Percentiles rank a stretch among this genome's conserved stretches.
These are phyloP conservation scores for Oryza officinalis DNA, from an alignment of 176 grass and related monocot genomes.

Conservation along the genomic window DNA sequence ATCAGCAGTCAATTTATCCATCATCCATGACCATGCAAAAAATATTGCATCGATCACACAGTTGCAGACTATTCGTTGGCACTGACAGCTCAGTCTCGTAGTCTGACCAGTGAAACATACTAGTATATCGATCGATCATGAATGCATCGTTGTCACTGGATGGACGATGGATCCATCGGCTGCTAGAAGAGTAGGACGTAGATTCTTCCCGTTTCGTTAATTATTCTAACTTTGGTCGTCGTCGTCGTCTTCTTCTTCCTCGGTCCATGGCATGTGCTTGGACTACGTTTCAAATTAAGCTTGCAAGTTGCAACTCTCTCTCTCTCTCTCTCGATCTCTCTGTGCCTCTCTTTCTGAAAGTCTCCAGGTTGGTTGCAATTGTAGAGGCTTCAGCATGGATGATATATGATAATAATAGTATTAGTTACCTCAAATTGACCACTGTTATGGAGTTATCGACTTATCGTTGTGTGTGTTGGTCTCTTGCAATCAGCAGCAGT, in stretches of 20 bases:
- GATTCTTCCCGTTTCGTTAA: not conserved
- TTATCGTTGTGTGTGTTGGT: not conserved
- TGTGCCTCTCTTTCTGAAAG: not conserved
- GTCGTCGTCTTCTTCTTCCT: not conserved
- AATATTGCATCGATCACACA: not conserved
- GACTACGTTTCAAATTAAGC: not conserved
- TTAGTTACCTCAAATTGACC: not conserved
- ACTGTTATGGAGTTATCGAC: not conserved
- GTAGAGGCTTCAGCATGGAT: not conserved
- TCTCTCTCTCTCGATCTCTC: not conserved
- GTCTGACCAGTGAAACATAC: not conserved
- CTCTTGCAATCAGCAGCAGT: not conserved
- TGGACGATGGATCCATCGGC: not conserved
- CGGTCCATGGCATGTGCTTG: slow-evolving; percentile 40
- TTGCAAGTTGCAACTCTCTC: not conserved
- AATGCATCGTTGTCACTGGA: not conserved
- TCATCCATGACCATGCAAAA: not conserved
- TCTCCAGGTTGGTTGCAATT: not conserved
- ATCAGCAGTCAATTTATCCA: not conserved
- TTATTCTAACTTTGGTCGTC: not conserved
- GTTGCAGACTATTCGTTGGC: not conserved
- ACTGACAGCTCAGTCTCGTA: not conserved
- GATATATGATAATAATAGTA: not conserved
- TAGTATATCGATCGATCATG: not conserved
- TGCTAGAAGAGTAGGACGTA: not conserved